phyloP scores from a whole-genome alignment of 2,329 filamentous ascomycete genomes.

The Moelleriella libera region DNA sequence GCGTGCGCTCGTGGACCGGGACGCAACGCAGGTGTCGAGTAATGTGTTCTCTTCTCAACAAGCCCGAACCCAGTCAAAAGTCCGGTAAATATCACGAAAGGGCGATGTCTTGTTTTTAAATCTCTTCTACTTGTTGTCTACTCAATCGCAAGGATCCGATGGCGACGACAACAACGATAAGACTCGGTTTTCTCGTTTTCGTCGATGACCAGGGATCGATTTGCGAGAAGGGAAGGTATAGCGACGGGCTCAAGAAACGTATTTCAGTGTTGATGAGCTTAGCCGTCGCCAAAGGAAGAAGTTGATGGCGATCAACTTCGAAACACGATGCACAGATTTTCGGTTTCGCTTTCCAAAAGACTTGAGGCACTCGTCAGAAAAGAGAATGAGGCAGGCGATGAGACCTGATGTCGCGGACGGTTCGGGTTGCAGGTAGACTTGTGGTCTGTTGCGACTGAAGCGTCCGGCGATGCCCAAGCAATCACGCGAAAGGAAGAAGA shows the following conservation, averaged over 20 bases:
- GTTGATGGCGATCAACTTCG: constrained; percentile 11
- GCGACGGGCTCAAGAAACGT: constrained; percentile 22
- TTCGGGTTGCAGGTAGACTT: constrained; percentile 2
- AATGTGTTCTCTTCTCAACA: neutral
- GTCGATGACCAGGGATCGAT: constrained; percentile 20
- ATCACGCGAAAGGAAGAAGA: constrained; percentile 7
- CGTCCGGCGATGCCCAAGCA: constrained; percentile 7
- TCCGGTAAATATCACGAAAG: constrained; percentile 12
- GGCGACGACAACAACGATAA: constrained; percentile 14
- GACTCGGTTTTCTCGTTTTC: constrained; percentile 18
- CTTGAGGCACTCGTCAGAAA: constrained; percentile 4
- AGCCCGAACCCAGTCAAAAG: constrained; percentile 5
- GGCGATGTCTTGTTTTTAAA: constrained; percentile 8
- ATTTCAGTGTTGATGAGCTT: constrained; percentile 23
- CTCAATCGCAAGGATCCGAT: constrained; percentile 19
- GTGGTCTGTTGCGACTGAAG: constrained; percentile 5
- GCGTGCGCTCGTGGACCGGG: constrained; percentile 9
- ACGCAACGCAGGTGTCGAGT: neutral
- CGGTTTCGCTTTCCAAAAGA: constrained; percentile 6
- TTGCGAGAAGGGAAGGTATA: constrained; percentile 12
- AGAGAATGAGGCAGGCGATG: constrained; percentile 2
- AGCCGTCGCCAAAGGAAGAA: constrained; percentile 9
- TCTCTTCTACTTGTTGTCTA: constrained; percentile 21
- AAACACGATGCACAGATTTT: constrained; percentile 4
- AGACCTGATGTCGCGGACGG: constrained; percentile 2